These are phyloP conservation scores for Alternaria sp. DNA, from an alignment of 2,329 filamentous ascomycete genomes.

Conservation along the genomic window DNA sequence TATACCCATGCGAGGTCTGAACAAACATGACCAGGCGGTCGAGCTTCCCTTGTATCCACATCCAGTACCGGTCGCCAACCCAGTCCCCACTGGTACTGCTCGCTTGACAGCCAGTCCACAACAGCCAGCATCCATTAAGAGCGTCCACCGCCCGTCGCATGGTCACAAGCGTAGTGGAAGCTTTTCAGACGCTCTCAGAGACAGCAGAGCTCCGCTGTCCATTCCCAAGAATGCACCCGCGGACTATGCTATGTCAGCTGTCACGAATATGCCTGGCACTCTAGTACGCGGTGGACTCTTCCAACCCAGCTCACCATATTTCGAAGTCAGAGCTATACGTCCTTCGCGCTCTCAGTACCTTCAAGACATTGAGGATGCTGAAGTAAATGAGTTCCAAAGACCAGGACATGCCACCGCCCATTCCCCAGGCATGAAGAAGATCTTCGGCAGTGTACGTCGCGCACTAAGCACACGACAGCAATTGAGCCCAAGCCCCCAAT, in stretches of 20 bases:
- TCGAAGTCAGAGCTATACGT: slow-evolving; percentile 61
- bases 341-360: slow-evolving; percentile 45
- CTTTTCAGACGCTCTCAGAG: slow-evolving; percentile 82
- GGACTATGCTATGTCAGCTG: slow-evolving; percentile 60
- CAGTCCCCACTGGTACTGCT: slow-evolving; percentile 39
- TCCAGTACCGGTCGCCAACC: slow-evolving; percentile 45
- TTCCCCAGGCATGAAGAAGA: slow-evolving; percentile 78
- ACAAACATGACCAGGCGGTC: slow-evolving; percentile 45
- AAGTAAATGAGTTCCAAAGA: slow-evolving; percentile 32
- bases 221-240: slow-evolving; percentile 55
- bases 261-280: slow-evolving; percentile 77
- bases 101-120: slow-evolving; percentile 44
- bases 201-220: slow-evolving; percentile 65
- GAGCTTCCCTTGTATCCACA: slow-evolving; percentile 53
- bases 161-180: slow-evolving; percentile 86
- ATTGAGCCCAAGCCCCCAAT: slow-evolving; percentile 32
- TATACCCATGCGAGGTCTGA: slow-evolving; percentile 58
- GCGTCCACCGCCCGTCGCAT: slow-evolving; percentile 37
- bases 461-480: slow-evolving; percentile 71
- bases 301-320: slow-evolving; percentile 81
- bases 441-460: slow-evolving; percentile 85
- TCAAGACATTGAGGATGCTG: slow-evolving; percentile 39
- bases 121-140: slow-evolving; percentile 36
- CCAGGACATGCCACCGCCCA: slow-evolving; percentile 26
- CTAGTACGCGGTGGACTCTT: slow-evolving; percentile 87